Evolutionary conservation across 768 basidiomycete genomes (phyloP), one percentile per base, ranked within the genome.

Genomic region (Suillus paluster): DNA sequence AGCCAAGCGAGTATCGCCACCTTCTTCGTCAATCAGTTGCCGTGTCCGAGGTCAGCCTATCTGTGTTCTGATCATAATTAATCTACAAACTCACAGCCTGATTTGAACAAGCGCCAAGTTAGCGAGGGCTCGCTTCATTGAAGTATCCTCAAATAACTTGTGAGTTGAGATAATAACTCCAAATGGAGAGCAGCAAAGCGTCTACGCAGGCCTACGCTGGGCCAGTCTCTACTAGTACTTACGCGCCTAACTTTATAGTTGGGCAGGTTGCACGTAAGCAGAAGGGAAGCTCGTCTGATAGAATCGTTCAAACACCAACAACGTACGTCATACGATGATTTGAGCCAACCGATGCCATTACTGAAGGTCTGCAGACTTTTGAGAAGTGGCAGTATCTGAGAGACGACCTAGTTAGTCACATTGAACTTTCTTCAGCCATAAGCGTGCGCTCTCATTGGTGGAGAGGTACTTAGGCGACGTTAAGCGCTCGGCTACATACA

Each of bases 51-150:
- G 54, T 55, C 17, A 39, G 8, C 34, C 30, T 50, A 39, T 25
- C 36, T 38, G 36, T 21, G 53, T 54, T 54, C 36, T 55, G 23
- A 25, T 55, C 54, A 39, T 17, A 54, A 55, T 55, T 55, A 55
- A 39, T 27, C 8, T 25, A 25, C 36, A 39, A 39, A 55, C 38
- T 25, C 19, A 3, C 23, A 39, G 17, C 54, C 17, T 55, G 36
- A 50, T 50, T 50, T 33, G 53, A 54, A 23, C 10, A 25, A 15
- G 17, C 17, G 36, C 23, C 6, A 19, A n/a, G 27, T 54, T 54
- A 54, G 53, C 53, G 53, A 38, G 21, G 46, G 15, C 46, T 48
- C 19, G 17, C 49, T 19, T 8, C 25, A 27, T n/a, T n/a, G n/a
- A n/a, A n/a, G n/a, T n/a, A n/a, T n/a, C 33, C n/a, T 53, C 50